Percentiles rank a stretch among this genome's conserved stretches.
phyloP scores from a whole-genome alignment of 2,329 filamentous ascomycete species.

The Aureobasidium sp. region DNA sequence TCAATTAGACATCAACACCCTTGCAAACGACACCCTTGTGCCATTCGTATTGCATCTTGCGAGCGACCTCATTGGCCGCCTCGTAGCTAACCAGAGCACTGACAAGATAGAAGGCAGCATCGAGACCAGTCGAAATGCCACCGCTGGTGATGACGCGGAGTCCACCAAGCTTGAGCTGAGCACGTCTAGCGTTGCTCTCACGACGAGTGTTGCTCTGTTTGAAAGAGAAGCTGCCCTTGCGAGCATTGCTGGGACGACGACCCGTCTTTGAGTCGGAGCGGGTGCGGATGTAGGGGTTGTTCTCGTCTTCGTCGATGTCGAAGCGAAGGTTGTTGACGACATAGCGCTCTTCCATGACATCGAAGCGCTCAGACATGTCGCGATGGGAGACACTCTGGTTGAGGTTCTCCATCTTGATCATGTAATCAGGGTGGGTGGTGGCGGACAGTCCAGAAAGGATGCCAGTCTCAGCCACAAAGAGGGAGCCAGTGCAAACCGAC shows the following conservation, averaged over 20 bases:
- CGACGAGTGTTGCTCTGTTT: slow-evolving; percentile 65
- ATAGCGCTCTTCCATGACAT: slow-evolving; percentile 76
- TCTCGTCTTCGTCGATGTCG: slow-evolving; percentile 68
- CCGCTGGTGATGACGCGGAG: slow-evolving; percentile 71
- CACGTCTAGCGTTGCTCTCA: slow-evolving; percentile 72
- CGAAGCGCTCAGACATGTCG: slow-evolving; percentile 66
- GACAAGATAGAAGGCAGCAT: slow-evolving; percentile 78
- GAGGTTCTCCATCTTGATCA: slow-evolving; percentile 73
- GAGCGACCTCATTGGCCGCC: slow-evolving; percentile 65
- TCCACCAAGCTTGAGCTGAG: slow-evolving; percentile 61
- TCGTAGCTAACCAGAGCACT: slow-evolving; percentile 73
- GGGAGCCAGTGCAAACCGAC: slow-evolving; percentile 69
- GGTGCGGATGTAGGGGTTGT: slow-evolving; percentile 65
- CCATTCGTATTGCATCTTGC: slow-evolving; percentile 74
- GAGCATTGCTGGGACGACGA: slow-evolving; percentile 35
- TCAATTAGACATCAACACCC: slow-evolving; percentile 67
- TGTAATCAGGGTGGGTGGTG: slow-evolving; percentile 73
- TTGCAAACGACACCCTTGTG: slow-evolving; percentile 78
- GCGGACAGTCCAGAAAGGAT: slow-evolving; percentile 71
- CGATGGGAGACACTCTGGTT: slow-evolving; percentile 65
- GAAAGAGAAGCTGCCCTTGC: slow-evolving; percentile 78
- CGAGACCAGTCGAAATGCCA: slow-evolving; percentile 70
- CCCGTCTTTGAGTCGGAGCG: slow-evolving; percentile 23
- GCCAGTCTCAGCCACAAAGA: slow-evolving; percentile 68
- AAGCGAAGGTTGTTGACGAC: slow-evolving; percentile 89